phyloP scores from a whole-genome alignment of 805 yeast genomes.

The Metschnikowia amazonensis region DNA sequence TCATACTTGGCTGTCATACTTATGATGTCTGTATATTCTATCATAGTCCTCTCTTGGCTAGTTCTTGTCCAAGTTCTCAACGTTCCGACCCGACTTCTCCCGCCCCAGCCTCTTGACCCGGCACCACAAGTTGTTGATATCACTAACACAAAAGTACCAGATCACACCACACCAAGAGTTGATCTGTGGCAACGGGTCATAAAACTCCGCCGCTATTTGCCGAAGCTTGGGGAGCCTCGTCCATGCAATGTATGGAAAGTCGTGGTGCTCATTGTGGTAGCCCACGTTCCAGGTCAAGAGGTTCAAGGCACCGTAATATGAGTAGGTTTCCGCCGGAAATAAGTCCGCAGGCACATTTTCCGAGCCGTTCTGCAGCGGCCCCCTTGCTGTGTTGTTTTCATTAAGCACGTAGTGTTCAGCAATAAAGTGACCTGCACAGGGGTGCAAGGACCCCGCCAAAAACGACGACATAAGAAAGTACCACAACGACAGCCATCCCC shows the following conservation, averaged over 20 bases:
- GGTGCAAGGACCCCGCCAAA: slow-evolving; percentile 88
- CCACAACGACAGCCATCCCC: slow-evolving; percentile 61
- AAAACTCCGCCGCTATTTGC: slow-evolving; percentile 72
- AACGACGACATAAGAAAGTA: slow-evolving; percentile 76
- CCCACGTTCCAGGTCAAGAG: slow-evolving; percentile 88
- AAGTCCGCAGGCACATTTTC: slow-evolving; percentile 27
- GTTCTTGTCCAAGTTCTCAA: slow-evolving; percentile 19
- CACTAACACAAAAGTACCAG: slow-evolving; percentile 64
- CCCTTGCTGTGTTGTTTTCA: slow-evolving; percentile 46
- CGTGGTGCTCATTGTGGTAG: slow-evolving; percentile 92
- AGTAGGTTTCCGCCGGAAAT: slow-evolving; percentile 73
- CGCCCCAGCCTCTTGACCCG: slow-evolving; percentile 66
- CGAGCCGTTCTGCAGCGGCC: slow-evolving; percentile 17
- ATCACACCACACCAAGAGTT: slow-evolving; percentile 76
- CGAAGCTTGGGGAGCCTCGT: slow-evolving; percentile 64
- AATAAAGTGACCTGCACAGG: slow-evolving; percentile 92
- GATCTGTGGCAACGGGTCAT: slow-evolving; percentile 73
- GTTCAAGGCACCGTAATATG: slow-evolving; percentile 81
- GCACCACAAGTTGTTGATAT: slow-evolving; percentile 68
- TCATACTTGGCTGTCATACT: too few relatives aligned
- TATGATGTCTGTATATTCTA: too few relatives aligned
- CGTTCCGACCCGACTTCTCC: slow-evolving; percentile 33
- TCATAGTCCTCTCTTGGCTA: too few relatives aligned
- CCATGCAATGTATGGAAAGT: slow-evolving; percentile 94
- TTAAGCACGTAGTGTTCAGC: slow-evolving; percentile 85